Conservation (phyloP, 2,329 filamentous ascomycete species). For the Aspergillus spinulosporus region DNA sequence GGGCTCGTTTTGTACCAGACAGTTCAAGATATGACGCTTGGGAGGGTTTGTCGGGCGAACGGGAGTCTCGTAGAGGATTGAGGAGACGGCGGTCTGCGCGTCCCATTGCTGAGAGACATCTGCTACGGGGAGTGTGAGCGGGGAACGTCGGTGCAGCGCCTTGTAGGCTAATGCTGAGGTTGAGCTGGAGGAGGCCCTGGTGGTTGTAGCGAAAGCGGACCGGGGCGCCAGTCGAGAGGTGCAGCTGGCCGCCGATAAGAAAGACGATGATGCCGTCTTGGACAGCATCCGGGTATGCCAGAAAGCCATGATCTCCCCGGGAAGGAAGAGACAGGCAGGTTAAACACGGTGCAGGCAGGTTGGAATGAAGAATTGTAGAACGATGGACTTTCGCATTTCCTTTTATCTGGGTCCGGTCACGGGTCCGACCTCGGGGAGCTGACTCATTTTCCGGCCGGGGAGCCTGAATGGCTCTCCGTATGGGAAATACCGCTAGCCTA, state of each 20-base stretch:
- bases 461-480: conserved; percentile 12
- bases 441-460: conserved; percentile 29
- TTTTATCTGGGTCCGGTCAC: conserved; percentile 17
- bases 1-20: conserved; percentile 97
- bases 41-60: conserved; percentile 77
- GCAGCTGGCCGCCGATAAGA: conserved; percentile 29
- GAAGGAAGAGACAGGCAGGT: conserved; percentile 17
- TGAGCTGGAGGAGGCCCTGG: conserved; percentile 56
- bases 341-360: conserved; percentile 11
- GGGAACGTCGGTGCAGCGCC: conserved; percentile 85
- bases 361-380: conserved; percentile 16
- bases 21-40: conserved; percentile 96
- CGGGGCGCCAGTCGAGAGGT: conserved; percentile 33
- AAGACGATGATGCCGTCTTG: conserved; percentile 32
- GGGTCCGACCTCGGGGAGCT: conserved; percentile 41
- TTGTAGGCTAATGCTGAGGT: conserved; percentile 97
- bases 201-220: conserved; percentile 29
- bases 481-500: conserved; percentile 18
- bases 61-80: conserved; percentile 98
- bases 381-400: conserved; percentile 22
- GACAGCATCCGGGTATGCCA: conserved; percentile 39
- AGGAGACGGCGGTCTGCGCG: conserved; percentile 91
- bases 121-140: conserved; percentile 76
- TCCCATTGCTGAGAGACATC: conserved; percentile 76
- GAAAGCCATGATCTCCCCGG: conserved; percentile 39